A percentile compares a stretch with the other conserved stretches of the same genome.
These are phyloP conservation scores for Vitis rotundifolia DNA, from an alignment of 164 flowering plant genomes.

Conservation along the genomic window DNA sequence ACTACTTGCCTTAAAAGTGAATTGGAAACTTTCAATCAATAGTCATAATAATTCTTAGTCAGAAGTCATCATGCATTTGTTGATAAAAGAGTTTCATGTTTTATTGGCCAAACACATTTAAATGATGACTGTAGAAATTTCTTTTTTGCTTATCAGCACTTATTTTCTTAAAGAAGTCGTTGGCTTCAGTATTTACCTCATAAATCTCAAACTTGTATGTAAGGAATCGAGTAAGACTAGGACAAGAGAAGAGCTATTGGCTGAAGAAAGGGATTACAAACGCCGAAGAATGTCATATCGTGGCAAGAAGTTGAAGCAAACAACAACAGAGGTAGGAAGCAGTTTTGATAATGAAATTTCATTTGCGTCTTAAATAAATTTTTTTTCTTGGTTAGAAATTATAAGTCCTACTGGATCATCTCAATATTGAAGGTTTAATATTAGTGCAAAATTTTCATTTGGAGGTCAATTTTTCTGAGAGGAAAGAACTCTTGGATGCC, in stretches of 20 bases:
- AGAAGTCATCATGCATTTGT: too few species aligned
- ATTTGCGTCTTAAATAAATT: not conserved
- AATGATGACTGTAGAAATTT: too few species aligned
- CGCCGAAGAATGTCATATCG: slow-evolving; percentile 97
- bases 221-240: slow-evolving; percentile 58
- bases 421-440: not conserved
- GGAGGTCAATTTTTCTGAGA: too few species aligned
- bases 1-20: not conserved
- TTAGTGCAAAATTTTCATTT: too few species aligned
- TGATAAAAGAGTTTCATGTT: not conserved
- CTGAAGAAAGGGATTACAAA: slow-evolving; percentile 98
- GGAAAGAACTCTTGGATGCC: too few species aligned
- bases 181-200: not conserved
- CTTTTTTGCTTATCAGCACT: too few species aligned
- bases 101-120: not conserved
- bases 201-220: not conserved
- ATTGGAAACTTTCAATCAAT: not conserved
- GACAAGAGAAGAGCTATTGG: slow-evolving; percentile 88
- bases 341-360: slow-evolving; percentile 4
- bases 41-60: not conserved
- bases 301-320: slow-evolving; percentile 85
- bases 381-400: not conserved
- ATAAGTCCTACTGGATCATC: not conserved
- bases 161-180: too few species aligned
- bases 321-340: slow-evolving; percentile 57